These are phyloP conservation scores for Detonula confervacea DNA, from an alignment of 352 stramenopile species.

Conservation along the genomic window DNA sequence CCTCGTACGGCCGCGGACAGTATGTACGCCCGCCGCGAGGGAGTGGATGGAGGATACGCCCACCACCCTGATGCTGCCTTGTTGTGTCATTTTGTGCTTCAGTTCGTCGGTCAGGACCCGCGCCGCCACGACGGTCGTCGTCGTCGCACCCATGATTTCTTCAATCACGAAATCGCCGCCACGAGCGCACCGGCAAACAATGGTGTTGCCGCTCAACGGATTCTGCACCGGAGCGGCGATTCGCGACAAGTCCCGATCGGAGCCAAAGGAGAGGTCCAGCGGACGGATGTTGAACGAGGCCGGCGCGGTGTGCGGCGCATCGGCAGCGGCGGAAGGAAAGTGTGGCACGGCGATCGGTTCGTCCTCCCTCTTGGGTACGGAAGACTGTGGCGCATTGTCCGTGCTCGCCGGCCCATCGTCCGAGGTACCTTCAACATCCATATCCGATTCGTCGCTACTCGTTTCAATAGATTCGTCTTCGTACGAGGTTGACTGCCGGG, in stretches of 20 bases:
- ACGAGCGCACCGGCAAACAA: conserved; percentile 46
- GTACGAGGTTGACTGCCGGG: conserved; percentile 2
- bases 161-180: conserved; percentile 40
- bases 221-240: conserved; percentile 60
- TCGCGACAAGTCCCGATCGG: not conserved
- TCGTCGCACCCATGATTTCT: conserved; percentile 45
- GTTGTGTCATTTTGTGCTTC: conserved; percentile 53
- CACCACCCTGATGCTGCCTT: conserved; percentile 39
- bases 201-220: conserved; percentile 75
- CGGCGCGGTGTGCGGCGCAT: no score
- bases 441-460: conserved; percentile 5
- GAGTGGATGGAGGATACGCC: conserved; percentile 62
- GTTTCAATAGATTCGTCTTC: no score
- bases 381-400: not conserved
- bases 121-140: conserved; percentile 49
- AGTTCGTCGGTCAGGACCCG: conserved; percentile 63
- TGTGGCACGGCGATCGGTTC: no score
- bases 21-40: conserved; percentile 69
- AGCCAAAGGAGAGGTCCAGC: conserved; percentile 21
- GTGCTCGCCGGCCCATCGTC: no score
- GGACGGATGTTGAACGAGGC: conserved; percentile 33
- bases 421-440: not conserved
- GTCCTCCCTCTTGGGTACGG: not conserved
- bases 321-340: no score
- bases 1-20: conserved; percentile 48